A percentile compares a stretch with the other conserved stretches of the same genome.
Conservation (phyloP, 345 rosid species). For the Sonneratia caseolaris region DNA sequence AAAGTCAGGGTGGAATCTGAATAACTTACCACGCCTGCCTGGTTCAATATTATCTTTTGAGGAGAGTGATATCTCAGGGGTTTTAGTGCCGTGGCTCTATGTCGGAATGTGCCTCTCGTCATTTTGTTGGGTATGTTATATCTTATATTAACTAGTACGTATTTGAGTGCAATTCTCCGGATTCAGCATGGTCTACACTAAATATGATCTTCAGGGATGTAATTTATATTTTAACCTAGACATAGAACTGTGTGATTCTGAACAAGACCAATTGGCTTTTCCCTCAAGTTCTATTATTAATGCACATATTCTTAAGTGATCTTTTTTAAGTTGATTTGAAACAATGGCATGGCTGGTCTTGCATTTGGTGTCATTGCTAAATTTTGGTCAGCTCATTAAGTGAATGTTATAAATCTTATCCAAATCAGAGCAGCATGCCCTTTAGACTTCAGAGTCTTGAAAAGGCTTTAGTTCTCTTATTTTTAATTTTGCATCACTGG, state of each 20-base stretch:
- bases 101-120: constrained; percentile 98
- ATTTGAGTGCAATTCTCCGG: background rate
- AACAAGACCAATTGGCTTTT: background rate
- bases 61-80: constrained; percentile 91
- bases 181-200: background rate
- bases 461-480: background rate
- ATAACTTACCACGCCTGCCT: constrained; percentile 81
- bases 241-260: too few relatives aligned
- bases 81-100: constrained; percentile 95
- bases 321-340: background rate
- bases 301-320: background rate
- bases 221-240: too few relatives aligned
- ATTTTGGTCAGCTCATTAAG: background rate
- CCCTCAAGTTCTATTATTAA: background rate
- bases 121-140: constrained; percentile 80
- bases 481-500: background rate
- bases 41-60: constrained; percentile 90
- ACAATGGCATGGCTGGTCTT: background rate
- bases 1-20: constrained; percentile 83
- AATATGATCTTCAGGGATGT: too few relatives aligned
- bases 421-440: background rate
- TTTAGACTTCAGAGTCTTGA: background rate
- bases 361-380: background rate
- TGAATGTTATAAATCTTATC: background rate
- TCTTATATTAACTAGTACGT: background rate